Conservation (phyloP, 805 yeast species). For the Sugiyamaella qingdaonensis region DNA sequence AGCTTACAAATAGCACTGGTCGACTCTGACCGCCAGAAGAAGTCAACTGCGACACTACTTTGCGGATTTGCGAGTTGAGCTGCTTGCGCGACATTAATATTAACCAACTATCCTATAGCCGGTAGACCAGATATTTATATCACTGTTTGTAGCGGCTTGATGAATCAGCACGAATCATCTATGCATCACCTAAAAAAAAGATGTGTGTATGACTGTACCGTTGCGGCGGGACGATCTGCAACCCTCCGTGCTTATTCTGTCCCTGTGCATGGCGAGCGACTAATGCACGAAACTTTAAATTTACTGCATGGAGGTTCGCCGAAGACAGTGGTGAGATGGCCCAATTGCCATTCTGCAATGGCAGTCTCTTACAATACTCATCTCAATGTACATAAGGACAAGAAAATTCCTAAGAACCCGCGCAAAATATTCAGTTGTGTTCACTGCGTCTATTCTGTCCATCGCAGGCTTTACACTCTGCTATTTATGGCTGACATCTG, state of each 20-base stretch:
- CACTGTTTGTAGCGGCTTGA: background rate
- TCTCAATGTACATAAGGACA: too few species aligned
- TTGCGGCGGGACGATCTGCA: background rate
- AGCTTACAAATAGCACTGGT: constrained; percentile 5
- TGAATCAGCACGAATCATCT: constrained; percentile 1
- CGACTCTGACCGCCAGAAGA: background rate
- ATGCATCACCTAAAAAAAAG: background rate
- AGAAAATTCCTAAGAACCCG: too few species aligned
- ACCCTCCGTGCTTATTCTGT: too few species aligned
- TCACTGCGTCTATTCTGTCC: too few species aligned
- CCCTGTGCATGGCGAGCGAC: too few species aligned
- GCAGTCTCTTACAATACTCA: too few species aligned
- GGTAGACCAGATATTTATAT: background rate
- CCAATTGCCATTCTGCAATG: too few species aligned
- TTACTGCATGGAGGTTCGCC: too few species aligned
- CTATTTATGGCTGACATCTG: background rate
- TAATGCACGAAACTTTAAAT: too few species aligned
- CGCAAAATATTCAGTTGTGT: too few species aligned
- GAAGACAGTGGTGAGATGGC: too few species aligned
- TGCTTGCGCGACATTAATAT: constrained; percentile 4
- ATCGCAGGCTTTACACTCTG: background rate
- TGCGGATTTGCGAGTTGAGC: constrained; percentile 5
- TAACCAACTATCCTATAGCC: background rate
- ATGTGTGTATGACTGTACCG: background rate
- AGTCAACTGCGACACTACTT: background rate